Percentiles rank a stretch among this genome's conserved stretches.
Evolutionary conservation across 768 basidiomycete species (phyloP).

Genomic region (Mycena filopes): DNA sequence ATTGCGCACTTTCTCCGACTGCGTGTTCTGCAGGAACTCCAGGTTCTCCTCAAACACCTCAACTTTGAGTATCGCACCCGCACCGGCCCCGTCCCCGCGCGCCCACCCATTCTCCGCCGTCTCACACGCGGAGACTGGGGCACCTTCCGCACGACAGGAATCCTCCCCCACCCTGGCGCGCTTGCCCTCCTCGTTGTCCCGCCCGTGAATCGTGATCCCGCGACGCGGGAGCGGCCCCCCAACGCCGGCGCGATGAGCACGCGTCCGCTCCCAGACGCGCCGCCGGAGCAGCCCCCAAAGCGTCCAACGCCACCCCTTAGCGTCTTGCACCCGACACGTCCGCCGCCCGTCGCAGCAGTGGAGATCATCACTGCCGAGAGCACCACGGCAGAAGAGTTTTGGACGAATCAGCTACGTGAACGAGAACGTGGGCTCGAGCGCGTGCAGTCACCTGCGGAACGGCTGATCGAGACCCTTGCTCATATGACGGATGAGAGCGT

Average conservation of each 20-base stretch:
- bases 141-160: conserved; percentile 55
- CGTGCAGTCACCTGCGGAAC: background rate
- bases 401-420: background rate
- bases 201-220: conserved; percentile 66
- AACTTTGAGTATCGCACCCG: conserved; percentile 35
- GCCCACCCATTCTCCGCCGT: conserved; percentile 61
- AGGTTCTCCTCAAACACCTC: conserved; percentile 62
- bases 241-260: conserved; percentile 12
- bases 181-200: conserved; percentile 78
- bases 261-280: conserved; percentile 1
- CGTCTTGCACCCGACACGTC: conserved; percentile 23
- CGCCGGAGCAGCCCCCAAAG: background rate
- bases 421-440: conserved; percentile 6
- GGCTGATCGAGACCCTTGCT: background rate
- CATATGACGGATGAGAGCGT: too few species aligned
- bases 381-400: background rate
- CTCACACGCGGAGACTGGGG: conserved; percentile 73
- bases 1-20: conserved; percentile 75
- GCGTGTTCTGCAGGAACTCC: conserved; percentile 80
- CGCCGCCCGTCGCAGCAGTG: background rate
- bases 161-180: conserved; percentile 62
- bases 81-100: conserved; percentile 29
- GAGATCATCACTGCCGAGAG: background rate
- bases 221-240: conserved; percentile 55
- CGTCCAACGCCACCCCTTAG: conserved; percentile 17